Conservation (phyloP, 2,329 filamentous ascomycete species). For the Fusarium begoniae region DNA sequence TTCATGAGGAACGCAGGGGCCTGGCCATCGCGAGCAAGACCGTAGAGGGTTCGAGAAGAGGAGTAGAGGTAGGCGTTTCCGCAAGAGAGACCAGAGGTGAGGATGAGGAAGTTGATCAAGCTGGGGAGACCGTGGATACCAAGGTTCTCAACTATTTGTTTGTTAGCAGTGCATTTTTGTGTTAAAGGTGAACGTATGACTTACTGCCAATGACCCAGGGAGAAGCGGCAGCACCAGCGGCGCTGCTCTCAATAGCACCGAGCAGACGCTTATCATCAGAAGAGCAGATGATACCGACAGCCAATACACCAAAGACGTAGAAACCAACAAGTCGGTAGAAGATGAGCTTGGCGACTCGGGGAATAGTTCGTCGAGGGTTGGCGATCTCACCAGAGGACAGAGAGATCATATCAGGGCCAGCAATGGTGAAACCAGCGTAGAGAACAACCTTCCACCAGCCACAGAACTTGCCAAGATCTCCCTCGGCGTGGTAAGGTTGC, state of each 20-base stretch:
- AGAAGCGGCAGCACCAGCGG: slow-evolving; percentile 64
- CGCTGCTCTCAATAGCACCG: slow-evolving; percentile 55
- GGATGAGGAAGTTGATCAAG: slow-evolving; percentile 68
- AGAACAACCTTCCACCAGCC: slow-evolving; percentile 67
- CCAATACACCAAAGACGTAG: slow-evolving; percentile 73
- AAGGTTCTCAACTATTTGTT: slow-evolving; percentile 54
- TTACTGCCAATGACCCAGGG: slow-evolving; percentile 65
- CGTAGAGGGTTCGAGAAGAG: slow-evolving; percentile 56
- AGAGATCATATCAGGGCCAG: slow-evolving; percentile 73
- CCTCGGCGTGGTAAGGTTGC: slow-evolving; percentile 50
- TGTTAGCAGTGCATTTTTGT: background rate
- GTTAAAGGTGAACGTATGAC: background rate
- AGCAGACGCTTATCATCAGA: slow-evolving; percentile 57
- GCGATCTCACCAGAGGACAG: slow-evolving; percentile 67
- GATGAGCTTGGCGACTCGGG: slow-evolving; percentile 75
- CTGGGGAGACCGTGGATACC: slow-evolving; percentile 61
- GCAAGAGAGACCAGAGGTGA: slow-evolving; percentile 59
- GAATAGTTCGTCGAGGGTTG: slow-evolving; percentile 72
- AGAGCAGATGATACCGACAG: slow-evolving; percentile 63
- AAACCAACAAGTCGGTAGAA: slow-evolving; percentile 78
- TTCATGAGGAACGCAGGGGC: slow-evolving; percentile 61
- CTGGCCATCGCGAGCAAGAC: slow-evolving; percentile 57
- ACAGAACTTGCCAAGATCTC: slow-evolving; percentile 67
- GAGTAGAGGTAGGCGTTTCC: slow-evolving; percentile 61
- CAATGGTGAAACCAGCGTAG: slow-evolving; percentile 74